Evolutionary conservation across 2,329 filamentous ascomycete species (phyloP), one percentile per base, ranked within the genome.

Genomic region (Nectriaceae sp.): DNA sequence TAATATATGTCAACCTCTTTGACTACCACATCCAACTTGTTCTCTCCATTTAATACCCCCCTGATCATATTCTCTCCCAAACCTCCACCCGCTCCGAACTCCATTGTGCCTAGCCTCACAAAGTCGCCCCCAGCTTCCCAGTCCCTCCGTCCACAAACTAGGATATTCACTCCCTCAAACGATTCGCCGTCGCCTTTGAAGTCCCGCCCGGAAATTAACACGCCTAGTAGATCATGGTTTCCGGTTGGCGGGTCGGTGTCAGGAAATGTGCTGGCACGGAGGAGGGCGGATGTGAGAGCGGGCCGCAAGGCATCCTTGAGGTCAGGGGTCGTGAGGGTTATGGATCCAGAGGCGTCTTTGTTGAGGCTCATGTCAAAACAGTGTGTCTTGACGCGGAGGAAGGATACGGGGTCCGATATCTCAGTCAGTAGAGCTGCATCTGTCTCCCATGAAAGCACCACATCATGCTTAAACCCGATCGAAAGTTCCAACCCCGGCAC

Each of bases 1-100:
- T 53, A 71, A 47, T 68, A 69, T n/a, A 71, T 57, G 41, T 71
- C 68, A 40, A 71, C 48, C 50, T 70, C 66, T 42, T 61, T 59
- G 43, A 70, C 6, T 42, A 53, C 47, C 19, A 70, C 55, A 44
- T 54, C 57, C 21, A 69, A 35, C 40, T 62, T 61, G 40, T 50
- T 59, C 26, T 60, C 57, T 18, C 62, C 62, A 16, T 58, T 57
- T 43, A 65, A 50, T 10, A 62, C 48, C 16, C 63, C 64, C 46
- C 55, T 62, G n/a, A 69, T 50, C 5, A 62, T 55, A n/a, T 54
- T 51, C n/a, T 57, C 59, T 26, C 56, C 55, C 3, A 56, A 61
- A 19, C 55, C 54, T 19, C 37, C 21, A 15, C 59, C 64, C 11
- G 51, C 61, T 3, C 52, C 49, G 19, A 70, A 45, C 38, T 60